A percentile compares a stretch with the other conserved stretches of the same genome.
phyloP scores from a whole-genome alignment of 1,284 basidiomycete genomes.

The Rhodotorula sp. region DNA sequence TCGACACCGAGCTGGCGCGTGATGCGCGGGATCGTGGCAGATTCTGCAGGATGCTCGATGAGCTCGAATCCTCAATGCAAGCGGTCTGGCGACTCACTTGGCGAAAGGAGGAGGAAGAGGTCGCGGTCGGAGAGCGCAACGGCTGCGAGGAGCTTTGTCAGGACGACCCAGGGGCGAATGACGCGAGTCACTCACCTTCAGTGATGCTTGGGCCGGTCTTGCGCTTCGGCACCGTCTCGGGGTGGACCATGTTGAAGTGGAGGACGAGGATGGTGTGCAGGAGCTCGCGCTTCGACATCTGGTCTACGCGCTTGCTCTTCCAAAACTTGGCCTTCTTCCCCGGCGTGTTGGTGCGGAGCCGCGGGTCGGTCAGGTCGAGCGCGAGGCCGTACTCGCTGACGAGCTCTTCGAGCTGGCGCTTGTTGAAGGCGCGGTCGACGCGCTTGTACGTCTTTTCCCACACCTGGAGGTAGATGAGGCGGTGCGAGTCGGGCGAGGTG shows the following conservation, averaged over 20 bases:
- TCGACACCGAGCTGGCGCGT: constrained; percentile 16
- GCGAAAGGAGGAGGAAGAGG: constrained; percentile 37
- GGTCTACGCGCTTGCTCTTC: constrained; percentile 30
- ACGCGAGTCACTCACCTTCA: constrained; percentile 11
- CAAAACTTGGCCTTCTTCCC: constrained; percentile 24
- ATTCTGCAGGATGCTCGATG: constrained; percentile 4
- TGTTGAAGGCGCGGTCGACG: constrained; percentile 27
- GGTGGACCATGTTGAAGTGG: constrained; percentile 31
- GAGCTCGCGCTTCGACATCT: constrained; percentile 35
- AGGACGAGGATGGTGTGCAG: constrained; percentile 27
- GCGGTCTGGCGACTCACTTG: constrained; percentile 11
- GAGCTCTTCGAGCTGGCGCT: constrained; percentile 16
- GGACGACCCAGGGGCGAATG: not conserved
- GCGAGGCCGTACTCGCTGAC: constrained; percentile 7
- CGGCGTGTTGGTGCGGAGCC: constrained; percentile 9
- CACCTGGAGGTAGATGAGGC: constrained; percentile 19
- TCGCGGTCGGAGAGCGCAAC: constrained; percentile 22
- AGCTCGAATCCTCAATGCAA: not conserved
- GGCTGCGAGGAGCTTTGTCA: not conserved
- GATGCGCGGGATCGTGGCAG: constrained; percentile 15
- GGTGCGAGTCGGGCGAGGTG: constrained; percentile 27
- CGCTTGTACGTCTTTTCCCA: constrained; percentile 3
- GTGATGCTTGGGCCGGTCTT: constrained; percentile 1
- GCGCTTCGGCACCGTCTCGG: constrained; percentile 14
- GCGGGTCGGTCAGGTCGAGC: constrained; percentile 7